phyloP scores from a whole-genome alignment of 148 eudicot species.

The Cornus kousa region DNA sequence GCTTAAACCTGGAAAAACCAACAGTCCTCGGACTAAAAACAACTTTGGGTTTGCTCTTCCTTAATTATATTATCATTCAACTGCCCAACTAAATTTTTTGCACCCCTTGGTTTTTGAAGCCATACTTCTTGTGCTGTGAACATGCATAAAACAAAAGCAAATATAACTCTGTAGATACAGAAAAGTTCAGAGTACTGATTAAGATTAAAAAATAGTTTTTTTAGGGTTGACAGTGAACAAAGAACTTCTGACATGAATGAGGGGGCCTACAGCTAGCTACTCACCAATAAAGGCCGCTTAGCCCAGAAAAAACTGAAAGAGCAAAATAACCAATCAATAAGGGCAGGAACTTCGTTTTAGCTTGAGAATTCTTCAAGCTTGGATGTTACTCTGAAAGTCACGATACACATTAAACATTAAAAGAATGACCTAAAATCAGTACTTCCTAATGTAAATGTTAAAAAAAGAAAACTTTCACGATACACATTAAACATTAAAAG shows the following conservation, averaged over 20 bases:
- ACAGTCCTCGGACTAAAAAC: conserved; percentile 8
- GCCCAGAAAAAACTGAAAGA: conserved; percentile 94
- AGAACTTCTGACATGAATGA: background rate
- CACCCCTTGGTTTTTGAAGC: conserved; percentile 85
- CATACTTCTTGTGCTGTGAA: conserved; percentile 87
- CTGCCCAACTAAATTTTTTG: conserved; percentile 51
- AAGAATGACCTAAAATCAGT: background rate
- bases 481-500: background rate
- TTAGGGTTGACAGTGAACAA: background rate
- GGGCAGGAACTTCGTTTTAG: conserved; percentile 74
- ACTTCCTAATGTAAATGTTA: background rate
- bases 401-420: background rate
- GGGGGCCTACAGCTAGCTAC: conserved; percentile 16
- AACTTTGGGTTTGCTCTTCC: conserved; percentile 38
- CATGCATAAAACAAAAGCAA: conserved; percentile 38
- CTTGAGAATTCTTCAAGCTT: conserved; percentile 73
- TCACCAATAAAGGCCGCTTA: conserved; percentile 94
- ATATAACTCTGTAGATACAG: background rate
- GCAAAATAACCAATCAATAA: conserved; percentile 93
- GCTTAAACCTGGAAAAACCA: conserved; percentile 59
- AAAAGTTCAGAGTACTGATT: background rate
- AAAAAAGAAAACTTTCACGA: background rate
- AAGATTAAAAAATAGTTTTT: background rate
- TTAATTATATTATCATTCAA: conserved; percentile 41
- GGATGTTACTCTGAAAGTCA: conserved; percentile 36